Evolutionary conservation across 2,329 filamentous ascomycete genomes (phyloP), one percentile per base, ranked within the genome.

Genomic region (Aspergillus sp.): DNA sequence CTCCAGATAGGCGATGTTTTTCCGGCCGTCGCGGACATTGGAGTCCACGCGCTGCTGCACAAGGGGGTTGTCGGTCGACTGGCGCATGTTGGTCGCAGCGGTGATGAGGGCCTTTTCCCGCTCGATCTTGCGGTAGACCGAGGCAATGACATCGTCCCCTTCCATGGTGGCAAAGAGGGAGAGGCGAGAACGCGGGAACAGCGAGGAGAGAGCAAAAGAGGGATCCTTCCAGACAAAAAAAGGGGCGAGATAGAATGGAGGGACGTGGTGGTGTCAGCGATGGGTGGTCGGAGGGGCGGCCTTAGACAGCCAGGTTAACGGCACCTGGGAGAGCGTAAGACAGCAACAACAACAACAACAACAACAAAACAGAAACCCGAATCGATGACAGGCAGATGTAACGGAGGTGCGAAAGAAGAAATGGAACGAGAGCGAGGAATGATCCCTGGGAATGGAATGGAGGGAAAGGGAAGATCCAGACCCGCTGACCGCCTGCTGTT

Each of bases 91-190:
- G 65, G 85, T 91, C 48, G 89, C 89, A 52, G 86, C 89, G 62
- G 83, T 83, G 71, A 98, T 91, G 55, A 96, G 79, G 52, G 82
- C 83, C 72, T 88, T 89, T 67, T 98, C 91, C 60, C 89, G 80
- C 71, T 95, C 86, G 64, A 98, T 96, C 81, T 98, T 96, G 69
- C 80, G 82, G 67, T 82, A 78, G 67, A 98, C 86, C 62, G 86
- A 82, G 64, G 78, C 78, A 64, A 78, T 72, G 44, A 75, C 69
- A 48, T 76, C 71, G 55, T 79, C 73, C 58, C 67, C 68, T 41
- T 67, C 68, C 67, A 77, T 78, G 56, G 47, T 67, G 60, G 20
- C 13, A 17, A 13, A 59, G 55, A 49, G 51, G 37, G 33, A 43
- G 26, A 31, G 32, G 22, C 19, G 35, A 35, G 30, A 32, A 36